Evolutionary conservation across 768 basidiomycete species (phyloP).

Genomic region (Tricholoma hemisulphureum): DNA sequence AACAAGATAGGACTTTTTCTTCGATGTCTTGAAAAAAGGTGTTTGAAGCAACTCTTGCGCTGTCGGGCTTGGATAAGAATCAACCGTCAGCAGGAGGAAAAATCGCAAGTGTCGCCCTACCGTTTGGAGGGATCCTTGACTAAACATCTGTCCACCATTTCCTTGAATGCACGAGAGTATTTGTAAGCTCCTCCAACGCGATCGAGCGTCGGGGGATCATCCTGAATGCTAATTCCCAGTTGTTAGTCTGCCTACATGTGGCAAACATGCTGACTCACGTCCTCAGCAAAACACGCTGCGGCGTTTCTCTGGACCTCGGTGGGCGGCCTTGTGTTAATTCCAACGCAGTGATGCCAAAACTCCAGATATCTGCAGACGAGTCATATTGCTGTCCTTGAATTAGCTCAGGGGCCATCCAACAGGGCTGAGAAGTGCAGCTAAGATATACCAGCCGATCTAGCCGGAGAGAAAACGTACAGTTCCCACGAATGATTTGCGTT

Average conservation of each 20-base stretch:
- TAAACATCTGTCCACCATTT: slow-evolving; percentile 80
- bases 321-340: slow-evolving; percentile 87
- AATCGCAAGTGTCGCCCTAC: slow-evolving; percentile 34
- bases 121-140: slow-evolving; percentile 80
- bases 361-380: slow-evolving; percentile 91
- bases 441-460: not conserved
- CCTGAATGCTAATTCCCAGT: slow-evolving; percentile 54
- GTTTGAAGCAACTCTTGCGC: slow-evolving; percentile 75
- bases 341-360: slow-evolving; percentile 91
- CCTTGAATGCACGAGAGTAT: slow-evolving; percentile 81
- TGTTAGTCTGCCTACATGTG: slow-evolving; percentile 2
- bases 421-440: slow-evolving; percentile 49
- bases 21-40: slow-evolving; percentile 76
- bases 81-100: not conserved
- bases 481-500: slow-evolving; percentile 89
- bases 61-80: slow-evolving; percentile 53
- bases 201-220: slow-evolving; percentile 75
- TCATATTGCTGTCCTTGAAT: slow-evolving; percentile 85
- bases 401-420: slow-evolving; percentile 97
- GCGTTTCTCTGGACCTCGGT: slow-evolving; percentile 75
- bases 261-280: slow-evolving; percentile 44
- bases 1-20: slow-evolving; percentile 78
- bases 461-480: slow-evolving; percentile 49
- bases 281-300: slow-evolving; percentile 71
- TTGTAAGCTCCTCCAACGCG: slow-evolving; percentile 67